Conservation (phyloP, 306 rosid genomes). For the Castanospermum australe region DNA sequence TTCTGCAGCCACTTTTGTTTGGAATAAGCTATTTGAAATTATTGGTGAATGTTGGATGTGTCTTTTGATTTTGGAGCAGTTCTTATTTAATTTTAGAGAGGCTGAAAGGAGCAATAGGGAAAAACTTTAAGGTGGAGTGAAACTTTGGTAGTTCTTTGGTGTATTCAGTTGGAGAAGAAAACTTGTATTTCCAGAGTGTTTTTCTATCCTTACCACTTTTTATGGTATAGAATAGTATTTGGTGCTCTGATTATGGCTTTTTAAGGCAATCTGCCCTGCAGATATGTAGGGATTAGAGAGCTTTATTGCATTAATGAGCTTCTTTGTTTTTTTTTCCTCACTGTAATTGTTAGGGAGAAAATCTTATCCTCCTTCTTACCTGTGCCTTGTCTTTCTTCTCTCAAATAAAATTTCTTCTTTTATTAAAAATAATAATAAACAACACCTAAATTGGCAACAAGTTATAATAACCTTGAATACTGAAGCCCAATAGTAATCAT, state of each 20-base stretch:
- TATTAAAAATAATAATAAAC: neutral
- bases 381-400: neutral
- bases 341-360: constrained; percentile 2
- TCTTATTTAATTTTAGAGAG: neutral
- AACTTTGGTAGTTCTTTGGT: neutral
- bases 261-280: neutral
- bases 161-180: neutral
- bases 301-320: neutral
- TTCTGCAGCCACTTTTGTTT: neutral
- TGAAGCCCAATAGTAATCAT: constrained; percentile 96
- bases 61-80: constrained; percentile 4
- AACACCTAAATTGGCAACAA: constrained; percentile 10
- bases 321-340: neutral
- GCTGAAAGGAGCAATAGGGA: neutral
- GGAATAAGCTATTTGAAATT: neutral
- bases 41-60: neutral
- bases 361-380: neutral
- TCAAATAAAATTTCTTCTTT: neutral
- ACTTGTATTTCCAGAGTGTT: constrained; percentile 1
- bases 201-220: neutral
- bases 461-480: constrained; percentile 65
- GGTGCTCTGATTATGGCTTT: neutral
- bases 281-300: neutral
- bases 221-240: too few relatives aligned
- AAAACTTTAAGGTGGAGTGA: neutral